Conservation (phyloP, 768 basidiomycete species). For the Strobilomyces dryophilus region DNA sequence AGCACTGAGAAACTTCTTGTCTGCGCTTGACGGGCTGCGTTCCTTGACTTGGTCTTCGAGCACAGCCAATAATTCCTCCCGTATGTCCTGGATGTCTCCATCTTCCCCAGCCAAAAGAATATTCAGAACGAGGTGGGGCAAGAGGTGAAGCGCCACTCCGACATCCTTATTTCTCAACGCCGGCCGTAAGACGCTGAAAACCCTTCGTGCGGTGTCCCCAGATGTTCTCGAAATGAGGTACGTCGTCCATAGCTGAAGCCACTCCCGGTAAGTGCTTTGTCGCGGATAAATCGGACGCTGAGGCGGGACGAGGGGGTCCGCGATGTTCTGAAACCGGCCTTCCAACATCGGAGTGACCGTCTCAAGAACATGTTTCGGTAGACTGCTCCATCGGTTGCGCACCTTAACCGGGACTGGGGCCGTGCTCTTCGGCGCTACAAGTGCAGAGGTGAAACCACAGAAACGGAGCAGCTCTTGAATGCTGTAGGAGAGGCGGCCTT, state of each 20-base stretch:
- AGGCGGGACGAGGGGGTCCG: constrained; percentile 35
- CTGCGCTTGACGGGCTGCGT: constrained; percentile 52
- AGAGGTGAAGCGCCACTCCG: constrained; percentile 84
- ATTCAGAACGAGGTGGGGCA: constrained; percentile 90
- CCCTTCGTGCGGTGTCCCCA: constrained; percentile 50
- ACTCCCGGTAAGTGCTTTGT: constrained; percentile 86
- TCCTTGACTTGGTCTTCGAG: constrained; percentile 81
- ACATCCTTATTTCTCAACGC: constrained; percentile 87
- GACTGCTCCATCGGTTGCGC: constrained; percentile 69
- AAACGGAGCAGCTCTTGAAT: constrained; percentile 89
- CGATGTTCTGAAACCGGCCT: constrained; percentile 54
- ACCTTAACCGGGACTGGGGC: constrained; percentile 58
- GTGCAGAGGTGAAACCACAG: constrained; percentile 79
- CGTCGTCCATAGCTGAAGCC: constrained; percentile 88
- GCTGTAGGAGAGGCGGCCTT: constrained; percentile 81
- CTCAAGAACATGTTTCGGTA: constrained; percentile 83
- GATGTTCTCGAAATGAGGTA: constrained; percentile 70
- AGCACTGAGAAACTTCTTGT: constrained; percentile 89
- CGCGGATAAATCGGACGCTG: constrained; percentile 76
- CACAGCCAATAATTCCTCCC: constrained; percentile 72
- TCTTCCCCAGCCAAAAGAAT: constrained; percentile 74
- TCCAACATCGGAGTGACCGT: constrained; percentile 82
- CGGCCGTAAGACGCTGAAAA: constrained; percentile 78
- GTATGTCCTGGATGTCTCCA: constrained; percentile 58
- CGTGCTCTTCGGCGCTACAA: constrained; percentile 52